Base-by-base conservation (phyloP, 2,329 filamentous ascomycete genomes). In the Hypoxylon sp. region DNA sequence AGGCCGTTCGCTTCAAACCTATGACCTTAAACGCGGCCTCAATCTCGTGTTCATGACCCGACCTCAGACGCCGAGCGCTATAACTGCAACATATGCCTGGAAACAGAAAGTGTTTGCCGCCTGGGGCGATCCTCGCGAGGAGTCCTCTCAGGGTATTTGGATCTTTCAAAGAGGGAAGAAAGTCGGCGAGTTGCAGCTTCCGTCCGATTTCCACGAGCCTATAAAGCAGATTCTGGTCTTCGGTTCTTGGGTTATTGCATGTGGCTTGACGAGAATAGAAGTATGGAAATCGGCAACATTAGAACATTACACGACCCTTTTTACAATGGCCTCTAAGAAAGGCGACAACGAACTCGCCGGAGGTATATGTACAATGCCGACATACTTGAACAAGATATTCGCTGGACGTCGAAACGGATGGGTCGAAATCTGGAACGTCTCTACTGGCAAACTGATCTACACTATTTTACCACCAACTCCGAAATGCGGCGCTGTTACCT, bases 401-500 rank as follows among this genome's bases (percentile, higher is more conserved):
- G 92, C 94, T 2, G 97, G 94, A 9, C 90, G 94, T 74, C 88
- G 88, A 70, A 94, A 99, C 78, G 96, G 96, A 5, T 92, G 90
- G 79, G 91, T 98, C 8, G 96, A 99, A 77, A 97, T 99, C 55
- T 99, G 96, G 95, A 99, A 99, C 77, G 84, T 99, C 67, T 97
- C 92, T 78, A 97, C 93, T 3, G 94, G 88, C 52, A 97, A 97
- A 79, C 85, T 98, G 59, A 89, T 99, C 29, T 97, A 98, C 80
- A 97, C 94, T 1, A 91, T 99, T 56, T 83, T 96, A 13, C 92
- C 96, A 0, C 90, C 92, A 0, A 87, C 88, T 8, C 84, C 90
- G 2, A 86, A 90, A 57, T 91, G 88, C 73, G 95, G 94, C 51
- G 86, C 92, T 13, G 92, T 98, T n/a, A 97, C 93, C 5, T 94